These are phyloP conservation scores for Blepharisma japonicum DNA, from an alignment of 73 alveolate species.

Conservation along the genomic window DNA sequence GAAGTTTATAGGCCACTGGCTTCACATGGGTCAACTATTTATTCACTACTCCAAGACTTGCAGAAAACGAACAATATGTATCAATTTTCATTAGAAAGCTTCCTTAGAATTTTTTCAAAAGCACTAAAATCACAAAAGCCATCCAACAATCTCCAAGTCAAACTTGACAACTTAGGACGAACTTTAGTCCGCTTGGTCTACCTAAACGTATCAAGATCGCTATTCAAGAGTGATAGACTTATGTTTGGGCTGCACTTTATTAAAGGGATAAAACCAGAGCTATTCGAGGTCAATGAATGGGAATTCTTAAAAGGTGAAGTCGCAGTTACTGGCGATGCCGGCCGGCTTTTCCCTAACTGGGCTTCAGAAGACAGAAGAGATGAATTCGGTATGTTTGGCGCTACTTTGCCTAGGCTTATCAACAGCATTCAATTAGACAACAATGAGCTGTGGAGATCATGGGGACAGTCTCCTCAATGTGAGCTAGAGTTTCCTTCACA, in stretches of 20 bases:
- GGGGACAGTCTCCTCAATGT: slow-evolving; percentile 74
- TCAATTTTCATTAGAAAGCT: slow-evolving; percentile 95
- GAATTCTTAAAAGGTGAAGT: slow-evolving; percentile 95
- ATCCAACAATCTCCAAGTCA: slow-evolving; percentile 74
- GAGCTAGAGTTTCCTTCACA: slow-evolving; percentile 83
- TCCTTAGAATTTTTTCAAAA: slow-evolving; percentile 90
- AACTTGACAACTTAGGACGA: slow-evolving; percentile 61
- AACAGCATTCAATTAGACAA: slow-evolving; percentile 64
- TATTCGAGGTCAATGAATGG: slow-evolving; percentile 93
- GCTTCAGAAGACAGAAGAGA: slow-evolving; percentile 94
- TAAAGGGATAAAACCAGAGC: slow-evolving; percentile 85
- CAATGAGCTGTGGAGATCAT: slow-evolving; percentile 66
- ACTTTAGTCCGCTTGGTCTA: slow-evolving; percentile 72
- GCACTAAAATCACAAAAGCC: slow-evolving; percentile 76
- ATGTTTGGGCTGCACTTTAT: slow-evolving; percentile 96
- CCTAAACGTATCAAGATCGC: slow-evolving; percentile 62
- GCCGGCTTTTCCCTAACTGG: slow-evolving; percentile 82
- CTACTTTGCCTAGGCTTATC: slow-evolving; percentile 71
- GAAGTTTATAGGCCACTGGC: slow-evolving; percentile 95
- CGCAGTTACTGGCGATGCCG: slow-evolving; percentile 70
- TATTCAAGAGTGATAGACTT: slow-evolving; percentile 97
- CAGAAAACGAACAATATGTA: slow-evolving; percentile 97
- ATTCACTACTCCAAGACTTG: slow-evolving; percentile 94
- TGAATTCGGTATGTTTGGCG: slow-evolving; percentile 77
- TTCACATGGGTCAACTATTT: slow-evolving; percentile 88